Base-by-base conservation (phyloP, 1,284 basidiomycete species). In the Malassezia vespertilionis region DNA sequence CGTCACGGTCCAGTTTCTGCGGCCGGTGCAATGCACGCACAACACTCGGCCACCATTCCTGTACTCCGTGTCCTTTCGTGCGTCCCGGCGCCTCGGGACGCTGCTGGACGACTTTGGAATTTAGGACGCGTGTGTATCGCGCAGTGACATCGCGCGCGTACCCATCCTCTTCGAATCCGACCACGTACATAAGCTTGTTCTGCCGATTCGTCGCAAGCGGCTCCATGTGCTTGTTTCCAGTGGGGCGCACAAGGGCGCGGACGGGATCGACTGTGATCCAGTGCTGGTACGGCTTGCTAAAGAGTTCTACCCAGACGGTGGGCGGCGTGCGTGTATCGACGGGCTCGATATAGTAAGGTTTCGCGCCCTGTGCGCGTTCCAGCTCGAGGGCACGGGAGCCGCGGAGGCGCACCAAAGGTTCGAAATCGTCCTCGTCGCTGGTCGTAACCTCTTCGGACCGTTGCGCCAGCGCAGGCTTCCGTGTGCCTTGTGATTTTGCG, bases 231-330 rank as follows among this genome's bases (percentile, higher is more conserved):
- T 66, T 55, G 37, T 54, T 61, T 18, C 65, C 65, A 2, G 59
- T 54, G 2, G 63, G 56, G 4, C 53, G 40, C 4, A 69, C 52
- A 11, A 78, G 75, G 46, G 79, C 81, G 11, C 69, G 57, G 6
- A 90, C 78, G 4, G 88, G 86, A 71, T 99, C 93, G 33, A 96
- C 82, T 0, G 88, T 83, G 15, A 96, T 75, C 91, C 91, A 99
- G 32, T 82, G 80, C 35, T 80, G 81, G 72, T 95, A 89, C 1
- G 89, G 81, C 15, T 86, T 81, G 22, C 86, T 90, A 72, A 90
- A 99, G 0, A 95, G 86, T 72, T 97, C 93, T 1, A 86, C 87
- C 93, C 91, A 99, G 72, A 90, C 87, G 2, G 91, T 82, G 0
- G 91, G 93, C 1, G 89, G 83, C n/a, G 65, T 68, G 4, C 52